These are phyloP conservation scores for Dorcoceras hygrometricum DNA, from an alignment of 257 asterid genomes.

Conservation along the genomic window DNA sequence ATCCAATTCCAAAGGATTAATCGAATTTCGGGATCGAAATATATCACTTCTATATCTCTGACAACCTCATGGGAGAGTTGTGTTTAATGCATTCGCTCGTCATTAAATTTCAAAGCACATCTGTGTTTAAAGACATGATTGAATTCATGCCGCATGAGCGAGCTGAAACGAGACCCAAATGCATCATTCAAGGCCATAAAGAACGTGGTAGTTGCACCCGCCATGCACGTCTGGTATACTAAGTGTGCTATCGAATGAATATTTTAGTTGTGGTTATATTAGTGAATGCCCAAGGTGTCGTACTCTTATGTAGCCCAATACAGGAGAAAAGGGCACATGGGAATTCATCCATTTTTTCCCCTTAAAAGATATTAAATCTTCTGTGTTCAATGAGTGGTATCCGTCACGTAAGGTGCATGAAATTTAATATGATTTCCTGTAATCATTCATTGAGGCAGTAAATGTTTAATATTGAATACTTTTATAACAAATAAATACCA, in stretches of 20 bases:
- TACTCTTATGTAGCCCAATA: too few relatives aligned
- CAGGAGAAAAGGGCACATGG: background rate
- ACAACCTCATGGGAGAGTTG: too few relatives aligned
- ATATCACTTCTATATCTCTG: too few relatives aligned
- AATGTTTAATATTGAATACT: too few relatives aligned
- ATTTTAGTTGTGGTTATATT: background rate
- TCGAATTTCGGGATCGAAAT: too few relatives aligned
- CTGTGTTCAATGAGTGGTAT: conserved; percentile 79
- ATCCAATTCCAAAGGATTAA: too few relatives aligned
- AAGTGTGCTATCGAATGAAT: background rate
- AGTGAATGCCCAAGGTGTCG: background rate
- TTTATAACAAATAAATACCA: too few relatives aligned
- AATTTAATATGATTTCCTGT: too few relatives aligned
- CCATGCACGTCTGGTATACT: background rate
- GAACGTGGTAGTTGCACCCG: background rate
- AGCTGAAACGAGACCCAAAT: background rate
- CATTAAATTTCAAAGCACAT: too few relatives aligned
- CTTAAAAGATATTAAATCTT: conserved; percentile 10
- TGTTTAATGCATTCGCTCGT: too few relatives aligned
- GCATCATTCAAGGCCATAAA: background rate
- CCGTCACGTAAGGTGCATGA: conserved; percentile 50
- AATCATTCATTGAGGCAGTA: too few relatives aligned
- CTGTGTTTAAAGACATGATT: background rate
- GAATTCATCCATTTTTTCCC: background rate
- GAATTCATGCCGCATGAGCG: background rate